Evolutionary conservation across 2,329 filamentous ascomycete species (phyloP).

Genomic region (Pseudogymnoascus sp.): DNA sequence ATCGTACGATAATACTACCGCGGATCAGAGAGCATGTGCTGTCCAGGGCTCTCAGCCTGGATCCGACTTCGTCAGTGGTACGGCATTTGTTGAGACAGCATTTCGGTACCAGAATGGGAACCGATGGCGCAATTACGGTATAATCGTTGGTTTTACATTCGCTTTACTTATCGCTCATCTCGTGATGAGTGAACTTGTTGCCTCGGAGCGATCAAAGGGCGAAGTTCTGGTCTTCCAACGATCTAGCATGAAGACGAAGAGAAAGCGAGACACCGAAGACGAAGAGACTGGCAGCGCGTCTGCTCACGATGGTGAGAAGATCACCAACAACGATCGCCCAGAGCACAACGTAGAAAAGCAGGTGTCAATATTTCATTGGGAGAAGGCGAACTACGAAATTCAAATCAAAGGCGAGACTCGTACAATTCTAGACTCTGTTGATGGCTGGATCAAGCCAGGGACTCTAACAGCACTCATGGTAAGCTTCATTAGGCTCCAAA

Average conservation of each 20-base stretch:
- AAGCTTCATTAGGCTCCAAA: not conserved
- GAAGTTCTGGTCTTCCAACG: constrained; percentile 41
- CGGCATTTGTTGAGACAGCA: constrained; percentile 43
- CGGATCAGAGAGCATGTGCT: constrained; percentile 40
- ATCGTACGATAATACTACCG: constrained; percentile 32
- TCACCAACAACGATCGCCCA: constrained; percentile 18
- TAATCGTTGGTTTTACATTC: constrained; percentile 24
- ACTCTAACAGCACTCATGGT: constrained; percentile 58
- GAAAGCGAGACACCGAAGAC: not conserved
- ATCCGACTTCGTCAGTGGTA: constrained; percentile 41
- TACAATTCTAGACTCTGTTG: constrained; percentile 66
- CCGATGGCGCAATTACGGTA: constrained; percentile 53
- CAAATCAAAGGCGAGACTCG: constrained; percentile 53
- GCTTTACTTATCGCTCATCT: constrained; percentile 35
- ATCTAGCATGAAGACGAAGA: constrained; percentile 23
- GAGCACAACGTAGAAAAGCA: constrained; percentile 24
- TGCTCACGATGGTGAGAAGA: not conserved
- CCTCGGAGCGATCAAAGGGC: constrained; percentile 39
- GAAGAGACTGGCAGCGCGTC: constrained; percentile 8
- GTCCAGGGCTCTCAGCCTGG: constrained; percentile 46
- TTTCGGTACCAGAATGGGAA: constrained; percentile 45
- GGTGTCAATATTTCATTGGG: constrained; percentile 66
- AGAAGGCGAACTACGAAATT: constrained; percentile 60
- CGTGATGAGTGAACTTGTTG: constrained; percentile 34
- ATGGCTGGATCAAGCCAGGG: constrained; percentile 71